These are phyloP conservation scores for Prunella vulgaris DNA, from an alignment of 257 asterid genomes.

Conservation along the genomic window DNA sequence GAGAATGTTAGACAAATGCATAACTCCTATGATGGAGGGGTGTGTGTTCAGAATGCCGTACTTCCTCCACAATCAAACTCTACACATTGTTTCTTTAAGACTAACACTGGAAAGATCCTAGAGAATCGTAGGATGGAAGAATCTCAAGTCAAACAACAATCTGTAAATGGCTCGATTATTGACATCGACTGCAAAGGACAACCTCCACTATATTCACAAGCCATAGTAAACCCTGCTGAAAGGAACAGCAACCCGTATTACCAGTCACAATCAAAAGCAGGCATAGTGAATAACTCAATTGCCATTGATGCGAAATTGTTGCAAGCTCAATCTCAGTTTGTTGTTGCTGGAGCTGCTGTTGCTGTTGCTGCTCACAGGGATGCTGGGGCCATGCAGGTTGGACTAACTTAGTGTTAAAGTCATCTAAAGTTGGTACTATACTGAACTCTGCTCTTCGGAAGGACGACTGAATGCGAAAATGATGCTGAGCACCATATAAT, in stretches of 20 bases:
- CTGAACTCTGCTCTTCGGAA: not conserved
- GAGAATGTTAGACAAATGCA: conserved; percentile 35
- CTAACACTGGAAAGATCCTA: conserved; percentile 35
- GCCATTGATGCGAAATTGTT: conserved; percentile 58
- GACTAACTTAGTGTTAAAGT: conserved; percentile 31
- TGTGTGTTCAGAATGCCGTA: conserved; percentile 27
- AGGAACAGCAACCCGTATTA: conserved; percentile 48
- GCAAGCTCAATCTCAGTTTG: conserved; percentile 67
- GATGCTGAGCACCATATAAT: conserved; percentile 9
- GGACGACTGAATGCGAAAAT: conserved; percentile 1
- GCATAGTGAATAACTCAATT: conserved; percentile 39
- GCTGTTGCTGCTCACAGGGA: conserved; percentile 59
- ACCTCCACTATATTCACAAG: conserved; percentile 21
- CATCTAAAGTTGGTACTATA: not conserved
- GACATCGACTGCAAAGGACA: conserved; percentile 29
- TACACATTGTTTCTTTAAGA: conserved; percentile 39
- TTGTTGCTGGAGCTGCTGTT: conserved; percentile 55
- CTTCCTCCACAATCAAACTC: conserved; percentile 31
- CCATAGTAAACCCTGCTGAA: conserved; percentile 37
- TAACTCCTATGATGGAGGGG: conserved; percentile 30
- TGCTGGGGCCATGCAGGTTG: conserved; percentile 60
- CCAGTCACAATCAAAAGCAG: conserved; percentile 46
- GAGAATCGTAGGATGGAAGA: conserved; percentile 31
- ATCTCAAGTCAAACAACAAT: conserved; percentile 31
- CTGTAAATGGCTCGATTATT: conserved; percentile 12